Conservation (phyloP, 2,329 filamentous ascomycete species). For the Akanthomyces lecanii region DNA sequence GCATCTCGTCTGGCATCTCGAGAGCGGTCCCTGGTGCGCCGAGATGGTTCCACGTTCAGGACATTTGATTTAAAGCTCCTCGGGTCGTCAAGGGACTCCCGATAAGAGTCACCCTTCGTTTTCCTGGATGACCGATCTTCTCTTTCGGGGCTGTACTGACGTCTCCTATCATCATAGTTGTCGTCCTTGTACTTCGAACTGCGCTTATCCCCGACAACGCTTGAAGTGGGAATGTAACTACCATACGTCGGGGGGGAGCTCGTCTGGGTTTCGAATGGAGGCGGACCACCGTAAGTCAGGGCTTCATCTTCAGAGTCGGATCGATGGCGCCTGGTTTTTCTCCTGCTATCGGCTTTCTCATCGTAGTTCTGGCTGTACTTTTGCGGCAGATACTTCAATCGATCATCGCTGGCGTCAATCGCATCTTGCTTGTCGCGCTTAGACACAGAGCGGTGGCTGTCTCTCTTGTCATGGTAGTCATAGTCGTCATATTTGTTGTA, state of each 20-base stretch:
- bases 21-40: constrained; percentile 32
- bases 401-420: constrained; percentile 31
- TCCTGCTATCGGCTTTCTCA: constrained; percentile 22
- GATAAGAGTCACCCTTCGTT: constrained; percentile 13
- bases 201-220: constrained; percentile 19
- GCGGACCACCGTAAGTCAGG: constrained; percentile 45
- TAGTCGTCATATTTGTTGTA: constrained; percentile 24
- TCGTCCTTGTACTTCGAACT: constrained; percentile 22
- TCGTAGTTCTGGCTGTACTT: constrained; percentile 42
- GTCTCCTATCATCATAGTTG: constrained; percentile 12
- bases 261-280: constrained; percentile 15
- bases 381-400: constrained; percentile 42
- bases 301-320: constrained; percentile 38
- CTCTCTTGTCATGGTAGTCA: constrained; percentile 28
- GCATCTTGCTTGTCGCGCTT: constrained; percentile 21
- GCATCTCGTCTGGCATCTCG: constrained; percentile 31
- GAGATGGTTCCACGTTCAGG: constrained; percentile 39
- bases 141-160: constrained; percentile 15
- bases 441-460: constrained; percentile 22
- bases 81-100: constrained; percentile 29
- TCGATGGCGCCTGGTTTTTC: constrained; percentile 18
- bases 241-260: constrained; percentile 25
- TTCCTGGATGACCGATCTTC: constrained; percentile 17
- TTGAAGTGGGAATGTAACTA: constrained; percentile 25
- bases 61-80: constrained; percentile 36